Percentiles rank a stretch among this genome's conserved stretches.
Conservation (phyloP, 2,329 filamentous ascomycete species). For the Fusarium algeriense region DNA sequence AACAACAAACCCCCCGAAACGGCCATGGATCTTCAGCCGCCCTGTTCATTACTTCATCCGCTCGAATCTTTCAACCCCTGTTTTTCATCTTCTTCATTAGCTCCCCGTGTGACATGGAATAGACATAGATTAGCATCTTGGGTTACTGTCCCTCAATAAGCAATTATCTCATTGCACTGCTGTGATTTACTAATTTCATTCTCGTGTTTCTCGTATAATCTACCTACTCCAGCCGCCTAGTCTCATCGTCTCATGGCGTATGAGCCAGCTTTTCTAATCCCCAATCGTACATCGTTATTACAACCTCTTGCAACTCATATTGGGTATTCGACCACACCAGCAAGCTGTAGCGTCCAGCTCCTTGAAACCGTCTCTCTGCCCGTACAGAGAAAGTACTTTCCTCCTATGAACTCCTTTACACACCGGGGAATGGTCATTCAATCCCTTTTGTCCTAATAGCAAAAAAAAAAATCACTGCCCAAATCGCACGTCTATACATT, state of each 20-base stretch:
- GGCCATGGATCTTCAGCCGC: slow-evolving; percentile 25
- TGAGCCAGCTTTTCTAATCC: slow-evolving; percentile 27
- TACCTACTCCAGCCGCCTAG: not conserved
- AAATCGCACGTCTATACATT: slow-evolving; percentile 31
- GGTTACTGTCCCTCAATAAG: slow-evolving; percentile 4
- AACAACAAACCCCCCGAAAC: slow-evolving; percentile 5
- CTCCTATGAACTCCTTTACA: slow-evolving; percentile 41
- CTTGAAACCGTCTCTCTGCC: slow-evolving; percentile 17
- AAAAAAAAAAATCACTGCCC: slow-evolving; percentile 17
- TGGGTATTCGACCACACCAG: slow-evolving; percentile 38
- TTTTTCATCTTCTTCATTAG: not conserved
- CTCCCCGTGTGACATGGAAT: not conserved
- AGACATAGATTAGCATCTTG: not conserved
- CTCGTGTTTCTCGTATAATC: slow-evolving; percentile 38
- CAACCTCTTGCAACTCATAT: slow-evolving; percentile 21
- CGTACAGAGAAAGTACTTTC: slow-evolving; percentile 14
- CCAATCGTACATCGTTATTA: slow-evolving; percentile 35
- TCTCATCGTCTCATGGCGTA: slow-evolving; percentile 4
- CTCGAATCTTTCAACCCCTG: not conserved
- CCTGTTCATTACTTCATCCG: not conserved
- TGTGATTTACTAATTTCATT: slow-evolving; percentile 32
- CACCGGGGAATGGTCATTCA: slow-evolving; percentile 31
- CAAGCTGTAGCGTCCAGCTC: slow-evolving; percentile 19
- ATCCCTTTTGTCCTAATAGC: slow-evolving; percentile 25
- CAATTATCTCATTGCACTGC: slow-evolving; percentile 6